A percentile compares a stretch with the other conserved stretches of the same genome.
Conservation (phyloP, 768 basidiomycete species). For the Suillus spraguei region DNA sequence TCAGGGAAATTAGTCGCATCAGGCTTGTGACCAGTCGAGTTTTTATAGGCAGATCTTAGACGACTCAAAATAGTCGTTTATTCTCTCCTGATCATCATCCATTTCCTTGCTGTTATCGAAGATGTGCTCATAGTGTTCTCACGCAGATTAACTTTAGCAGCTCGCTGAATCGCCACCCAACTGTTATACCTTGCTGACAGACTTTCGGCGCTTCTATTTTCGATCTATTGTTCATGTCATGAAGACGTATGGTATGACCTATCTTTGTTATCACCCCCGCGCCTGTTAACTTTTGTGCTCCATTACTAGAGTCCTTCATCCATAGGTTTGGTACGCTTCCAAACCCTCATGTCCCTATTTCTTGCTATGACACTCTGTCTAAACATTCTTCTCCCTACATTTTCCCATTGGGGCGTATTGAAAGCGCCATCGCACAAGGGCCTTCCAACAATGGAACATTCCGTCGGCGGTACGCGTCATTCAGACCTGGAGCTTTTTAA, state of each 20-base stretch:
- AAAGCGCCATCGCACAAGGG: constrained; percentile 46
- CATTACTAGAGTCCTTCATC: not conserved
- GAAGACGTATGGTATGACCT: not conserved
- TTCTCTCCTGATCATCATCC: not conserved
- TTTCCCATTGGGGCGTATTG: constrained; percentile 49
- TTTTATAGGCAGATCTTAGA: not conserved
- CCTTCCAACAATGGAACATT: constrained; percentile 49
- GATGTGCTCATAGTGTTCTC: not conserved
- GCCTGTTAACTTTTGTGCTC: not conserved
- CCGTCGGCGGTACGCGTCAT: constrained; percentile 21
- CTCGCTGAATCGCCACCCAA: not conserved
- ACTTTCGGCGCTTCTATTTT: constrained; percentile 1
- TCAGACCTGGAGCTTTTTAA: not conserved
- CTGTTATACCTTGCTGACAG: not conserved
- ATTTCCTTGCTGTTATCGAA: constrained; percentile 3
- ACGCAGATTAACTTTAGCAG: not conserved
- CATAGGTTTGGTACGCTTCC: not conserved
- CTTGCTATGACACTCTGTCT: not conserved
- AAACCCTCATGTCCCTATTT: not conserved
- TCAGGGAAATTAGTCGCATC: no score
- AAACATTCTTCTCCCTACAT: constrained; percentile 23
- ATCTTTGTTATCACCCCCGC: constrained; percentile 6
- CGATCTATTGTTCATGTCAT: not conserved
- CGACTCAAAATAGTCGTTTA: not conserved
- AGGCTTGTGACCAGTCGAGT: not conserved